These are phyloP conservation scores for Pinguiococcus pyrenoidosus DNA, from an alignment of 108 stramenopile genomes.

Conservation along the genomic window DNA sequence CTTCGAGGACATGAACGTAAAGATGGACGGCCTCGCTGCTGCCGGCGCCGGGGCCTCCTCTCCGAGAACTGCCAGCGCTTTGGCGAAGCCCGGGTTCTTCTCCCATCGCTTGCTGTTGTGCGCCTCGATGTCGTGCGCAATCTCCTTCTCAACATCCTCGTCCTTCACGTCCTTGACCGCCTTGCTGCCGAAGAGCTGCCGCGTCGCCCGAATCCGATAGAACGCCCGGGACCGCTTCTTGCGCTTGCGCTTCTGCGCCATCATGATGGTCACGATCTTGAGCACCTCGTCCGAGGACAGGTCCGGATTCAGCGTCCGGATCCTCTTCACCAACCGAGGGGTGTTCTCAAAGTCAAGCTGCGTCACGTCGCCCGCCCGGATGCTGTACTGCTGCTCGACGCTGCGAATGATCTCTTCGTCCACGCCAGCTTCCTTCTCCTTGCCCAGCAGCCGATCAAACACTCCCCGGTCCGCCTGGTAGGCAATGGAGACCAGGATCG, in stretches of 20 bases:
- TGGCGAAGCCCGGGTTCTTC: too few relatives aligned
- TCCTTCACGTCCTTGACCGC: conserved; percentile 17
- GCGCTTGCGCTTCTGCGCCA: conserved; percentile 1
- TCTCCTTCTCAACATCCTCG: too few relatives aligned
- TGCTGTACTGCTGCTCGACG: background rate
- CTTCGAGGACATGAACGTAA: too few relatives aligned
- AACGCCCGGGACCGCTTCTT: conserved; percentile 1
- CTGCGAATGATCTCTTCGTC: too few relatives aligned
- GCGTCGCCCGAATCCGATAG: conserved; percentile 2
- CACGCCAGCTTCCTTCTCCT: too few relatives aligned
- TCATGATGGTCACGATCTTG: background rate
- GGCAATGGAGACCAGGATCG: conserved; percentile 10
- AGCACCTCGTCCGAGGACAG: conserved; percentile 2
- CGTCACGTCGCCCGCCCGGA: background rate
- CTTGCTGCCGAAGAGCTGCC: conserved; percentile 1
- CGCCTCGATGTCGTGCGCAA: conserved; percentile 9
- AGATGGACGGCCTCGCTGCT: too few relatives aligned
- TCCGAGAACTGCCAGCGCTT: too few relatives aligned
- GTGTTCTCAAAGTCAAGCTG: conserved; percentile 1
- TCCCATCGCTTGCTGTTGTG: too few relatives aligned
- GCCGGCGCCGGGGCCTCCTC: too few relatives aligned
- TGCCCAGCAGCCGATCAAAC: background rate
- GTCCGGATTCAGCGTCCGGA: background rate
- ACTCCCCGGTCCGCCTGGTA: conserved; percentile 5
- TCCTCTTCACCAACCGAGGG: background rate